Evolutionary conservation across 2,329 filamentous ascomycete genomes (phyloP), one percentile per base, ranked within the genome.

Genomic region (Neurospora sp.): DNA sequence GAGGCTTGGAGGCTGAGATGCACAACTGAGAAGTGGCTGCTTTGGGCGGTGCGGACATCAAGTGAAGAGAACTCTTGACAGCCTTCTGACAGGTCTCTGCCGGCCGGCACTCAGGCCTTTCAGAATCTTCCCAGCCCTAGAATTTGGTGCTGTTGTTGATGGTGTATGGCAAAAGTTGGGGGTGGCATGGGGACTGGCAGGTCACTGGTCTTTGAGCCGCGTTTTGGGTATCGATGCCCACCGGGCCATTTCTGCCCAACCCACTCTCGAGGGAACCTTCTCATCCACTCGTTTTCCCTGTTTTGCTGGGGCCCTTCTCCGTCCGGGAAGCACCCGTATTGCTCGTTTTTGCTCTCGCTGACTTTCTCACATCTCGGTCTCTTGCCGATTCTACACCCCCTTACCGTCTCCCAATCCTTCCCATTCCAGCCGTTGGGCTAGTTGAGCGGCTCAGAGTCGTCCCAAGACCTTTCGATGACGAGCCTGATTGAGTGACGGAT

Each of bases 201-300:
- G 65, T 70, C 69, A 75, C 71, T 76, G 73, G 73, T 66, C 71
- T 69, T 52, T 70, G 62, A 71, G 70, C 66, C 40, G 66, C 70
- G 62, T 74, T 74, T 78, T 77, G 77, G 78, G 77, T 76, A 78
- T 70, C 74, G 75, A 77, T 72, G 71, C 71, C 76, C 72, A 72
- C 72, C 75, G 70, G 72, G 74, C 74, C 77, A 73, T 79, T 77
- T 75, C 74, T 78, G 77, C 77, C 67, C 68, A 73, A 68, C 69
- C 72, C 74, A 76, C 74, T 74, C 73, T 72, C 67, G 69, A 69
- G 66, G 68, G 70, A 69, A 36, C 67, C 46, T 70, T 71, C 66
- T 71, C 72, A 66, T 73, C 69, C 70, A 67, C 23, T 65, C 38
- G 68, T 36, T 66, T 37, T 66, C 46, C 66, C 66, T 41, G 40